Evolutionary conservation across 2,329 filamentous ascomycete species (phyloP), one percentile per base, ranked within the genome.

Genomic region (Sclerotinia nivalis): DNA sequence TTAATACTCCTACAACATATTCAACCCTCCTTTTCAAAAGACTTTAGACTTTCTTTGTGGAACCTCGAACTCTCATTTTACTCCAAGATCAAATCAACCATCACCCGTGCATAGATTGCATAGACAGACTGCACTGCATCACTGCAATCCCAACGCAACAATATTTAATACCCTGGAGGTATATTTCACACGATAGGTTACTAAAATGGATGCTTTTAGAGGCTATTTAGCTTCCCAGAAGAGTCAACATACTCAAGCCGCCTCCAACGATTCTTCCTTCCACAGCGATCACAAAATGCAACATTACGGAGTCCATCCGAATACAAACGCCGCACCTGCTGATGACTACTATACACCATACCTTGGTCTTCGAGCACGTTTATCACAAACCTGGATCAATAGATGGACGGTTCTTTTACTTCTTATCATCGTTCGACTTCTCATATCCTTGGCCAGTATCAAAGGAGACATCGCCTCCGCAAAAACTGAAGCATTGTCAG

Each of bases 341-440:
- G 89, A 91, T 73, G 86, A 88, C 79, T 88, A 88, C 78, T 86
- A 91, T 78, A 97, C 93, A 73, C 95, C 96, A 72, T 98, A 98
- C 80, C 91, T 99, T 73, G 93, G 94, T 76, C 88, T 97, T 78
- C 89, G 89, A 77, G 90, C 95, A 76, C 90, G 94, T 77, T 86
- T 98, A 76, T 98, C 96, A 66, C 96, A 99, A 84, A 87, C 96
- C 80, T 97, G 95, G 93, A 89, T 99, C 83, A 98, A 99, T 84
- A 88, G 92, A 81, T 99, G 96, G 96, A 98, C 96, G 52, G 85
- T 98, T 71, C 86, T 99, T 61, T 85, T 98, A 61, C 80, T 97
- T 71, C 88, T 99, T 68, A 90, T 98, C 69, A 89, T 99, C 66
- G 87, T 91, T 72, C 89, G 94, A 70, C 87, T 95, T 71, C 82